A percentile compares a stretch with the other conserved stretches of the same genome.
Evolutionary conservation across 768 basidiomycete species (phyloP).

Genomic region (Podaxis rugospora): DNA sequence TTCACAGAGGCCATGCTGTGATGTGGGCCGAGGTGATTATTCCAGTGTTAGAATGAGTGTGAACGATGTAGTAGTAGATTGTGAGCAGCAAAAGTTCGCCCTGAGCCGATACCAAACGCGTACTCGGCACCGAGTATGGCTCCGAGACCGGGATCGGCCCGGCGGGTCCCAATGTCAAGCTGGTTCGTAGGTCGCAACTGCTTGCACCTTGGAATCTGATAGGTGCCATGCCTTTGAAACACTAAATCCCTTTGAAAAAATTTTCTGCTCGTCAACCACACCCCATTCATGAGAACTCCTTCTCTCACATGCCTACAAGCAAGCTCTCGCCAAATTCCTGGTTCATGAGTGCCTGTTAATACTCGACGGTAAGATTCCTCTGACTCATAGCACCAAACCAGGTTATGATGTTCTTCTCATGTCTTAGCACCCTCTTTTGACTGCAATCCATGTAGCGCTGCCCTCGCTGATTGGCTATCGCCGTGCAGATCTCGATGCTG

Average conservation of each 20-base stretch:
- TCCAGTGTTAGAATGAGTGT: background rate
- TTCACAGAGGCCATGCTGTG: conserved; percentile 12
- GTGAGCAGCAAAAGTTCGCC: background rate
- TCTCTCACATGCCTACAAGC: background rate
- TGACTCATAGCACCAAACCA: background rate
- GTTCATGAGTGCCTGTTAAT: background rate
- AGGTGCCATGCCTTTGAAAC: background rate
- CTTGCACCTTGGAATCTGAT: background rate
- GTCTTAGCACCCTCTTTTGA: background rate
- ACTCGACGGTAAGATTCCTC: background rate
- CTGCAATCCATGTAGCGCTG: background rate
- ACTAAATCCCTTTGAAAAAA: background rate
- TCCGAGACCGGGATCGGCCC: background rate
- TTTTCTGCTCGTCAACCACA: background rate
- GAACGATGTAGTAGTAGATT: background rate
- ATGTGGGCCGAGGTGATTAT: too few relatives aligned
- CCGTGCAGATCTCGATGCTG: background rate
- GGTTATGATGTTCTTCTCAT: too few relatives aligned
- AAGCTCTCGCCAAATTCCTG: background rate
- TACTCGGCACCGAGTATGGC: background rate
- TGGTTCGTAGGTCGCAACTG: background rate
- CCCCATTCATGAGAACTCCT: background rate
- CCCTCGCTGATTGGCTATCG: background rate
- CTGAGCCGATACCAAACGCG: background rate
- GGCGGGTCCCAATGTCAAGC: background rate